These are phyloP conservation scores for Venturia carpophila DNA, from an alignment of 2,329 filamentous ascomycete species.

Conservation along the genomic window DNA sequence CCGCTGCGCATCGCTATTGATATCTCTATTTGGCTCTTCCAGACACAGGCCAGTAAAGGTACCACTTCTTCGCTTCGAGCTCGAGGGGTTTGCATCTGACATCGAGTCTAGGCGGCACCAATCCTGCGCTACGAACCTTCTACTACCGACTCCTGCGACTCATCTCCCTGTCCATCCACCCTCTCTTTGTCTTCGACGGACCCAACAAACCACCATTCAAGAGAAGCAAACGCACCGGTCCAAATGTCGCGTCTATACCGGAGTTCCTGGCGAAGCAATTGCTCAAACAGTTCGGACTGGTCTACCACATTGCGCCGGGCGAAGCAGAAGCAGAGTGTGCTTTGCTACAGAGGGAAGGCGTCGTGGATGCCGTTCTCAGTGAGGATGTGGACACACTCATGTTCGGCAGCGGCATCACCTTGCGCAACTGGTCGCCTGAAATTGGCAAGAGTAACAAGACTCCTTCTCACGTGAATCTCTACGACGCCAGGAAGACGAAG, in stretches of 20 bases:
- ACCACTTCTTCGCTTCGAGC: not conserved
- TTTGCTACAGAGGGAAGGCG: constrained; percentile 66
- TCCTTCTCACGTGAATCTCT: constrained; percentile 80
- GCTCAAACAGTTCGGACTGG: constrained; percentile 77
- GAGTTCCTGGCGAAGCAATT: constrained; percentile 74
- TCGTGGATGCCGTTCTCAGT: constrained; percentile 89
- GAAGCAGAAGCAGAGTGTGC: constrained; percentile 97
- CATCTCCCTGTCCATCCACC: constrained; percentile 68
- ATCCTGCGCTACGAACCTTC: constrained; percentile 82
- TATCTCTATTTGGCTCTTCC: constrained; percentile 95
- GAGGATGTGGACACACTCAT: constrained; percentile 97
- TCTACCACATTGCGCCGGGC: constrained; percentile 77
- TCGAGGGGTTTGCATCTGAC: constrained; percentile 4
- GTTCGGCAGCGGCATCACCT: constrained; percentile 77
- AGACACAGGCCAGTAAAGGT: constrained; percentile 75
- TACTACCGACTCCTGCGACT: constrained; percentile 85
- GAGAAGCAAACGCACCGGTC: constrained; percentile 65
- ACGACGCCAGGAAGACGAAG: constrained; percentile 55
- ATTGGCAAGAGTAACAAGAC: constrained; percentile 45
- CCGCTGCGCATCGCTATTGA: constrained; percentile 87
- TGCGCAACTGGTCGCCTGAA: constrained; percentile 79
- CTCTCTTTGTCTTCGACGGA: constrained; percentile 86
- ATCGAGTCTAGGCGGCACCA: constrained; percentile 59
- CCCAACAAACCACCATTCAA: constrained; percentile 81
- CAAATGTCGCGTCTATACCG: constrained; percentile 57